Base-by-base conservation (phyloP, 768 basidiomycete species). In the Cubamyces sp. region DNA sequence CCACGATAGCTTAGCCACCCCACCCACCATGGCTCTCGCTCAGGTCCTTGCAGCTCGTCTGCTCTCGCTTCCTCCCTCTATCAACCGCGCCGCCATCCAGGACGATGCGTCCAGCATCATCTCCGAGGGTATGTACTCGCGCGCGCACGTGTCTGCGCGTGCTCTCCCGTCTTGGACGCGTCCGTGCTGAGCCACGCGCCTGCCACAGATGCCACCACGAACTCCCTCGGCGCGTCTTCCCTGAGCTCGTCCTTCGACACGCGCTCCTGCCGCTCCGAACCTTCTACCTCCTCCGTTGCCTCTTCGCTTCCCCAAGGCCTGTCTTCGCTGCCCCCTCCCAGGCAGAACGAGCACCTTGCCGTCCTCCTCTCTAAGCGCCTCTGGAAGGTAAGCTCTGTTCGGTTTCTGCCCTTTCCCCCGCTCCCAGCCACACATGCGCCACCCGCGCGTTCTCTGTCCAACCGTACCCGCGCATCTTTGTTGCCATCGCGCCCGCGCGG, bases 281-380 rank as follows among this genome's bases (percentile, higher is more conserved):
- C 72, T 41, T 57, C 67, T 46, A 19, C 63, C 28, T 52, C 69
- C 15, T 65, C 70, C 16, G 66, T 64, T n/a, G 34, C 64, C 1
- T 60, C 67, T 16, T 62, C 48, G 52, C 12, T 46, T 46, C 48
- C 48, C 8, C 48, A 23, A n/a, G 26, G 25, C 25, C 15, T 49
- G 9, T 34, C 71, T 26, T 57, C 59, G 53, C 57, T 62, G 39
- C 61, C 67, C 3, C 75, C 75, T 0, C 54, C 54, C 9, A 9
- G 63, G 14, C 63, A 64, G 56, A 90, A 91, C 73, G 87, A 91
- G 73, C 90, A 92, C 68, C 82, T 93, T 26, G 91, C 91, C 21
- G 88, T 92, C 28, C 78, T 91, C 14, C 82, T 92, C 45, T 82
- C 85, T 25, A 85, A 78, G 69, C 75, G 77, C 54, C 81, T 91